Evolutionary conservation across 345 rosid species (phyloP).

Genomic region (Murraya koenigii): DNA sequence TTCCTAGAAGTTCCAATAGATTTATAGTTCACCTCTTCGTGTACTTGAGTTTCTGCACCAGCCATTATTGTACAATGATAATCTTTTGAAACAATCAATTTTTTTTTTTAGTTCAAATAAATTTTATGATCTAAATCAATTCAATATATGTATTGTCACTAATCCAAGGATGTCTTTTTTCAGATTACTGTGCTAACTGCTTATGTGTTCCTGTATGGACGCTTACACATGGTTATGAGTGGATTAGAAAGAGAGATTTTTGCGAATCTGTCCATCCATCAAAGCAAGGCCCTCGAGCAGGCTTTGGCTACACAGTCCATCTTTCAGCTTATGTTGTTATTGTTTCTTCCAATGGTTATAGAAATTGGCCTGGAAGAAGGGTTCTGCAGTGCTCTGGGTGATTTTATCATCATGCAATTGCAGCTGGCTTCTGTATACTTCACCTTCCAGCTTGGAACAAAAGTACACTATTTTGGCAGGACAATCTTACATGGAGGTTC

Average conservation of each 20-base stretch:
- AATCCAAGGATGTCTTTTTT: slow-evolving; percentile 4
- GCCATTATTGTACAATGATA: background rate
- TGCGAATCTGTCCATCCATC: slow-evolving; percentile 48
- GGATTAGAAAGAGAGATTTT: slow-evolving; percentile 75
- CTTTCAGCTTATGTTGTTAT: slow-evolving; percentile 78
- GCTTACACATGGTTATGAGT: slow-evolving; percentile 83
- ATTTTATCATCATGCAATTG: slow-evolving; percentile 90
- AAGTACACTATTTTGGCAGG: slow-evolving; percentile 86
- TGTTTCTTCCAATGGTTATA: slow-evolving; percentile 94
- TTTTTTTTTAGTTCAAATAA: no score
- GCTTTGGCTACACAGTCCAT: slow-evolving; percentile 84
- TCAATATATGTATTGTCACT: background rate
- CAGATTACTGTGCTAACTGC: slow-evolving; percentile 87
- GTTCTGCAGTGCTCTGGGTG: slow-evolving; percentile 78
- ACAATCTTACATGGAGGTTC: slow-evolving; percentile 96
- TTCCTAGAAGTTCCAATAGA: background rate
- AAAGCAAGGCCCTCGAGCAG: slow-evolving; percentile 77
- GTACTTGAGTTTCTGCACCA: background rate
- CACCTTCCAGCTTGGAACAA: slow-evolving; percentile 97
- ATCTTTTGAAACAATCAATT: background rate
- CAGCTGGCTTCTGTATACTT: slow-evolving; percentile 95
- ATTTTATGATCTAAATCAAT: background rate
- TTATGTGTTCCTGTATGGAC: slow-evolving; percentile 90
- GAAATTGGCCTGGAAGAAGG: slow-evolving; percentile 97
- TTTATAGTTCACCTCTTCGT: background rate